A percentile compares a stretch with the other conserved stretches of the same genome.
phyloP scores from a whole-genome alignment of 371 early-diverging fungal species.

The Lichtheimia hyalospora region DNA sequence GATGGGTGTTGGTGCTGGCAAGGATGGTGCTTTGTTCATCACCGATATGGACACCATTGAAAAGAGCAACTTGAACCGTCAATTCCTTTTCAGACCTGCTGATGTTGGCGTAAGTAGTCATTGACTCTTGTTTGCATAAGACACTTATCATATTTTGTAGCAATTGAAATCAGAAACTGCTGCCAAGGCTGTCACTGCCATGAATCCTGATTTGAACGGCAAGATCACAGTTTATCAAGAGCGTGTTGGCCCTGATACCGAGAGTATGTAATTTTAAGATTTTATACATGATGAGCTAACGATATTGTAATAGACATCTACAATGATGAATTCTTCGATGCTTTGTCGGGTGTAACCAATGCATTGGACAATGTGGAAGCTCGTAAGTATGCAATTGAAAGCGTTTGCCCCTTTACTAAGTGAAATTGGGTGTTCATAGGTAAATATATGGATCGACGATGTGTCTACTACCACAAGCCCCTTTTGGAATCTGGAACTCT shows the following conservation, averaged over 20 bases:
- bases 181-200: conserved; percentile 83
- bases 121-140: neutral
- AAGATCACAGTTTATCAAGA: conserved; percentile 90
- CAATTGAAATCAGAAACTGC: conserved; percentile 97
- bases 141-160: conserved; percentile 16
- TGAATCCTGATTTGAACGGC: conserved; percentile 90
- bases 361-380: conserved; percentile 99
- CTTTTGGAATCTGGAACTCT: conserved; percentile 99
- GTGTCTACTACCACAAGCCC: conserved; percentile 95
- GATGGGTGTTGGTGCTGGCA: conserved; percentile 96
- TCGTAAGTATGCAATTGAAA: conserved; percentile 56
- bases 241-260: conserved; percentile 97
- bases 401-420: neutral
- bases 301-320: conserved; percentile 64
- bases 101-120: conserved; percentile 77
- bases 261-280: conserved; percentile 42
- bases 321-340: conserved; percentile 92
- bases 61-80: conserved; percentile 97
- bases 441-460: conserved; percentile 95
- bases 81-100: conserved; percentile 93
- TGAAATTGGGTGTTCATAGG: conserved; percentile 19
- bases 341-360: conserved; percentile 94
- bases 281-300: too few species aligned
- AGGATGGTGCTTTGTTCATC: conserved; percentile 82
- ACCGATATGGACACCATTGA: conserved; percentile 99